These are phyloP conservation scores for Botrytis paeoniae DNA, from an alignment of 2,329 filamentous ascomycete genomes.

Conservation along the genomic window DNA sequence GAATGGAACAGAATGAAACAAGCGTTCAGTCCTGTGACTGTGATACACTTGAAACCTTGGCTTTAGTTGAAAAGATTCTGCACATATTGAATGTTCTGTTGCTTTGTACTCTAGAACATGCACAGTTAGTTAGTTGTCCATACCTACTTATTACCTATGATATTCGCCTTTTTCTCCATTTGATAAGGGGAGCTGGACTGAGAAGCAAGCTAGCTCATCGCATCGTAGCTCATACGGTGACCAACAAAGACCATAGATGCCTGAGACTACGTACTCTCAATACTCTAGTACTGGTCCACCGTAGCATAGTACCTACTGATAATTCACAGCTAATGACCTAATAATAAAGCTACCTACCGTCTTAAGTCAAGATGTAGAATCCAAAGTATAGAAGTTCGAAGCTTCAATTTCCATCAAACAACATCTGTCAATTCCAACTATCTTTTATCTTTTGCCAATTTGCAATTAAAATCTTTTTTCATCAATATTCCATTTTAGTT, in stretches of 20 bases:
- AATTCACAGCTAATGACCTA: neutral
- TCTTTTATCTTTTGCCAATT: neutral
- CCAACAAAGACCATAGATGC: neutral
- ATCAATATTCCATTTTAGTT: neutral
- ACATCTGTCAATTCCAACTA: neutral
- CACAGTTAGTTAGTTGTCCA: no score
- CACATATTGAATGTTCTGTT: neutral
- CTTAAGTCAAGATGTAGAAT: neutral
- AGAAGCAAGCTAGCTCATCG: neutral
- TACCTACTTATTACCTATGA: neutral
- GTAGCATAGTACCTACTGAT: neutral
- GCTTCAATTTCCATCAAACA: constrained; percentile 1
- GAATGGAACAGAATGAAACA: neutral
- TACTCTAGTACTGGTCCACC: no score
- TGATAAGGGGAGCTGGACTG: neutral
- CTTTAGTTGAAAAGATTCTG: neutral
- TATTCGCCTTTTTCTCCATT: neutral
- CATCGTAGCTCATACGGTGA: neutral
- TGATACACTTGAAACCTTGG: neutral
- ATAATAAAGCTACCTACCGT: neutral
- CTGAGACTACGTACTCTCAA: neutral
- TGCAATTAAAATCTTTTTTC: neutral
- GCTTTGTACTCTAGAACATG: neutral
- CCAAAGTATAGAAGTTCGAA: constrained; percentile 10
- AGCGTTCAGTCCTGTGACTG: neutral